Percentiles rank a stretch among this genome's conserved stretches.
phyloP scores from a whole-genome alignment of 352 stramenopile genomes.

The Ophiocytium majus region DNA sequence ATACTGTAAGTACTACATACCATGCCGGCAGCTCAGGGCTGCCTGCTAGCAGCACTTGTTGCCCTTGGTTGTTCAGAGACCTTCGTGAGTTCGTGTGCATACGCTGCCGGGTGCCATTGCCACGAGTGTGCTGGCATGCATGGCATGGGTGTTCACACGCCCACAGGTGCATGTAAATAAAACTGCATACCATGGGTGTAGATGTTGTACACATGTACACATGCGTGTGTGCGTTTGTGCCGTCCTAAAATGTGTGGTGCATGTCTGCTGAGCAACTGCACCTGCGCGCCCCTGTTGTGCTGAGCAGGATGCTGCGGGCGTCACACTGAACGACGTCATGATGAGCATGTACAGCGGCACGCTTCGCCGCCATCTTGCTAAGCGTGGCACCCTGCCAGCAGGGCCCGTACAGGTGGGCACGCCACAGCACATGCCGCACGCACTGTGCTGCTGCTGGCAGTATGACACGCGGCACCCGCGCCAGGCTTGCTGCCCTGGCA shows the following conservation, averaged over 20 bases:
- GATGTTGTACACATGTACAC: neutral
- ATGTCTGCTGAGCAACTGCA: neutral
- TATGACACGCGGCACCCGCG: too few species aligned
- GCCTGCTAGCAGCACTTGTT: too few species aligned
- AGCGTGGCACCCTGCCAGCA: neutral
- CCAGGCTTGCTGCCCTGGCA: too few species aligned
- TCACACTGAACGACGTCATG: constrained; percentile 55
- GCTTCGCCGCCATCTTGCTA: constrained; percentile 27
- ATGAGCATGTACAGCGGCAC: constrained; percentile 31
- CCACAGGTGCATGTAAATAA: neutral
- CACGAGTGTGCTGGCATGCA: too few species aligned
- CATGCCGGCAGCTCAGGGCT: too few species aligned
- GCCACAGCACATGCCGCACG: neutral
- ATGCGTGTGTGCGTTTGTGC: neutral
- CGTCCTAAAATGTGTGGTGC: neutral
- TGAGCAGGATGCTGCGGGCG: constrained; percentile 26
- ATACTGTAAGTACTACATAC: too few species aligned
- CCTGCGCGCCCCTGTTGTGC: neutral
- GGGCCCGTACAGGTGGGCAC: constrained; percentile 8
- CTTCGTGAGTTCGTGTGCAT: neutral
- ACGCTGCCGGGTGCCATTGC: too few species aligned
- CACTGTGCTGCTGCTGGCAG: too few species aligned
- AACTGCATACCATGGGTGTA: neutral
- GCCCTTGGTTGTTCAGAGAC: neutral
- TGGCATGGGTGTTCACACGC: neutral